phyloP scores from a whole-genome alignment of 208 protist genomes.

The Tritrichomonas musculus region DNA sequence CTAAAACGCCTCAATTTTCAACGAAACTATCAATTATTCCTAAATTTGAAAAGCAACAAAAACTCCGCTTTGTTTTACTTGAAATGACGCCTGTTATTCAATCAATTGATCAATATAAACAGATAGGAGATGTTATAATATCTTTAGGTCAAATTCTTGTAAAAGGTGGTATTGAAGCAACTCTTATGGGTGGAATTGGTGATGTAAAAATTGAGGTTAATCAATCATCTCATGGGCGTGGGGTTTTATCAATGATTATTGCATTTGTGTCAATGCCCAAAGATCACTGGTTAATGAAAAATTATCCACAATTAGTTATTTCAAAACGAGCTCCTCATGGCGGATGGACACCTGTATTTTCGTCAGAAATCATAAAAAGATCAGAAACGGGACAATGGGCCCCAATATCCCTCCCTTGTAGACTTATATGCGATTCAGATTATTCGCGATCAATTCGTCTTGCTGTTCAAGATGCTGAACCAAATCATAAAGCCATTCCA shows the following conservation, averaged over 20 bases:
- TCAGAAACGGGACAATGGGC: neutral
- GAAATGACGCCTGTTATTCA: conserved; percentile 22
- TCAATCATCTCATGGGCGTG: neutral
- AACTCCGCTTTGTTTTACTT: neutral
- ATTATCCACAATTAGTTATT: conserved; percentile 1
- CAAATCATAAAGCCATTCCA: neutral
- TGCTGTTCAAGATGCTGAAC: neutral
- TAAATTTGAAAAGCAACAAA: neutral
- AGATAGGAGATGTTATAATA: neutral
- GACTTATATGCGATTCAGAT: neutral
- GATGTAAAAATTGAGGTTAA: neutral
- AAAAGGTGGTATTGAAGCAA: neutral
- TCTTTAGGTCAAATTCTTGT: neutral
- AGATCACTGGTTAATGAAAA: conserved; percentile 15
- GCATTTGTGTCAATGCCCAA: conserved; percentile 3
- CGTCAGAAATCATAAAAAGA: neutral
- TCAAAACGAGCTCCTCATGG: neutral
- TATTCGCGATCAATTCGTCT: neutral
- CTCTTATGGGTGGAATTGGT: neutral
- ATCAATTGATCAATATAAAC: neutral
- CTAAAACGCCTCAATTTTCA: neutral
- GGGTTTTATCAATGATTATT: conserved; percentile 19
- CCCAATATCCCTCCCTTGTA: neutral
- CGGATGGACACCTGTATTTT: neutral
- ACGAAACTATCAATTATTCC: conserved; percentile 11